Evolutionary conservation across 2,329 filamentous ascomycete genomes (phyloP), one percentile per base, ranked within the genome.

Genomic region (Didymella pomorum): DNA sequence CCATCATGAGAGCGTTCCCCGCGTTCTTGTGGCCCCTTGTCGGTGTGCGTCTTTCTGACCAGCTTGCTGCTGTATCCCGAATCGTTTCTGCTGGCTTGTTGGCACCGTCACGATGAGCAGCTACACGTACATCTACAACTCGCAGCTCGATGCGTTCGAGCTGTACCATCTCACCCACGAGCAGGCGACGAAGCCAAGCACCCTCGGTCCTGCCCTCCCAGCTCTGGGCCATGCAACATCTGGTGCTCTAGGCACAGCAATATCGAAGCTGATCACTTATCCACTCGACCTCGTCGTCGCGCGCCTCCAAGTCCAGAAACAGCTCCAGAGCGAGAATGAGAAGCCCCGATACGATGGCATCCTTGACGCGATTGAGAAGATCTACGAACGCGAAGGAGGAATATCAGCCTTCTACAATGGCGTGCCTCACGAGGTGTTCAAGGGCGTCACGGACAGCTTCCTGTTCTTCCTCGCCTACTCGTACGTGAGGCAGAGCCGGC

Each of bases 401-500:
- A 64, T 88, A 18, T 72, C 75, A 50, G 90, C 89, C 1, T 88
- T 96, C 64, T 97, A 83, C 63, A 80, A 76, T 23, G 81, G 81
- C 4, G 69, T 79, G 9, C 61, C 65, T 16, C 75, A 76, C 9
- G 81, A 83, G 66, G 77, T 79, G 1, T 65, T 75, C 25, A 83
- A 83, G 64, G 77, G 78, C 42, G 75, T 83, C 12, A 75, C 86
- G 28, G 92, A 95, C 79, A 91, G 89, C 56, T 94, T 95, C 72
- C 82, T 96, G 50, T 96, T 96, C 81, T 96, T 96, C 79, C 83
- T 94, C 18, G 89, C 91, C 58, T 96, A 96, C 78, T 90, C 80
- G 2, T 84, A 83, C 53, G 67, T 87, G 20, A 77, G 84, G 41
- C 79, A 85, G 56, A 74, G 71, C 35, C 68, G 79, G 52, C 67